These are phyloP conservation scores for Spathaspora arborariae DNA, from an alignment of 805 yeast genomes.

Conservation along the genomic window DNA sequence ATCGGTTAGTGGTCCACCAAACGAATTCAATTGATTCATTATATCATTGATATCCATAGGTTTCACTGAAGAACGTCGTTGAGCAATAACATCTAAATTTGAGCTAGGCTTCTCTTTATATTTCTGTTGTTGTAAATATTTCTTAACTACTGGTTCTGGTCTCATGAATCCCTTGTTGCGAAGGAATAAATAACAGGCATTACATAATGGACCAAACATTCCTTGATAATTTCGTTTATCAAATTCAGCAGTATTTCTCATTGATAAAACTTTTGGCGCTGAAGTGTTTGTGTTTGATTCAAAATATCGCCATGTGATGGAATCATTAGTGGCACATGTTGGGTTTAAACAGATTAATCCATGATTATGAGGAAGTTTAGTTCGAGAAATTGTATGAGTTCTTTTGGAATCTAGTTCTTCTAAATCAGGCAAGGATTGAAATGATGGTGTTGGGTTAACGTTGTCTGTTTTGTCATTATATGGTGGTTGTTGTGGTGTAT, in stretches of 20 bases:
- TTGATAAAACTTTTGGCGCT: not conserved
- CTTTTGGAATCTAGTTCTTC: conserved; percentile 43
- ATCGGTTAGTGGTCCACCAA: conserved; percentile 46
- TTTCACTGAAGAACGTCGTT: conserved; percentile 8
- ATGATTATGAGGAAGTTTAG: conserved; percentile 36
- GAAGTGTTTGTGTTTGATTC: conserved; percentile 22
- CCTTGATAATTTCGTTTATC: conserved; percentile 41
- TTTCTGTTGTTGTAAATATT: conserved; percentile 41
- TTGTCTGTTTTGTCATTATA: conserved; percentile 18
- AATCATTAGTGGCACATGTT: conserved; percentile 35
- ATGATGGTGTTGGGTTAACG: conserved; percentile 12
- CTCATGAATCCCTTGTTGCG: conserved; percentile 43
- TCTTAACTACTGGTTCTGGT: conserved; percentile 43
- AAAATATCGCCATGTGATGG: conserved; percentile 43
- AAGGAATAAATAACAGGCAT: conserved; percentile 42
- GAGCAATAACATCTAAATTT: conserved; percentile 14
- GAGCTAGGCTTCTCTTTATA: conserved; percentile 31
- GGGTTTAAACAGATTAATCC: conserved; percentile 38
- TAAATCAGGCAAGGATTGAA: conserved; percentile 40
- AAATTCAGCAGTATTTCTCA: conserved; percentile 17
- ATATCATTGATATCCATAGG: conserved; percentile 38
- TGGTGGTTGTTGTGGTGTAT: conserved; percentile 40
- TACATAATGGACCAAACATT: conserved; percentile 45
- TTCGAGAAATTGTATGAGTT: conserved; percentile 37
- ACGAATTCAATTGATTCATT: conserved; percentile 34